Evolutionary conservation across 1,284 basidiomycete species (phyloP), one percentile per base, ranked within the genome.

Genomic region (Puccinia novopanici): DNA sequence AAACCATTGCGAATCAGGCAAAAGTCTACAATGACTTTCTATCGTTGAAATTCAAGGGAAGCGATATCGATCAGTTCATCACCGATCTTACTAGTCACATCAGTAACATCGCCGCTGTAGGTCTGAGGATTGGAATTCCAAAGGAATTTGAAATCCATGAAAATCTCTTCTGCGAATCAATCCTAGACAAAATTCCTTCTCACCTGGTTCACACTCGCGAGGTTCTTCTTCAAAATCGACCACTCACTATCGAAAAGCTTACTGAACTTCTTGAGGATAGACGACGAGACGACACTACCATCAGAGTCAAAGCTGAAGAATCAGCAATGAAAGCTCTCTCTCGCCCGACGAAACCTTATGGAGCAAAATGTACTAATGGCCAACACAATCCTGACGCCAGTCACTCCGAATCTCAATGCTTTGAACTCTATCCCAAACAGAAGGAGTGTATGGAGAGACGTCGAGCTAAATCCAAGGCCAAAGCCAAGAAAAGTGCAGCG

Each of bases 351-450:
- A 27, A 9, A 13, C 19, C 52, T 34, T 19, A 17, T 27, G 34
- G 27, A 3, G 13, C 8, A 15, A 37, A 37, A 40, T 65, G 61
- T 40, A 9, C 34, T 9, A 40, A 65, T 27, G 68, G 68, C 2
- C 3, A 50, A 15, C 68, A 71, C 45, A 71, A 71, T 71, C 68
- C 68, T 24, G 24, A 71, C 19, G 45, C 68, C 22, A 24, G 13
- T 71, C n/a, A n/a, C n/a, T n/a, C n/a, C n/a, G n/a, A n/a, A n/a
- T n/a, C n/a, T n/a, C n/a, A n/a, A n/a, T n/a, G 68, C 27, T 48
- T 40, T 27, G 4, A 71, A 71, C 6, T 50, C 15, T 57, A 57
- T 13, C 55, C 55, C 3, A 13, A 57, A 9, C 22, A 27, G 27
- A 27, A 27, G 13, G 24, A n/a, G 15, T 3, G 3, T 24, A 8